These are phyloP conservation scores for Wickerhamiella parazyma DNA, from an alignment of 805 yeast species.

Conservation along the genomic window DNA sequence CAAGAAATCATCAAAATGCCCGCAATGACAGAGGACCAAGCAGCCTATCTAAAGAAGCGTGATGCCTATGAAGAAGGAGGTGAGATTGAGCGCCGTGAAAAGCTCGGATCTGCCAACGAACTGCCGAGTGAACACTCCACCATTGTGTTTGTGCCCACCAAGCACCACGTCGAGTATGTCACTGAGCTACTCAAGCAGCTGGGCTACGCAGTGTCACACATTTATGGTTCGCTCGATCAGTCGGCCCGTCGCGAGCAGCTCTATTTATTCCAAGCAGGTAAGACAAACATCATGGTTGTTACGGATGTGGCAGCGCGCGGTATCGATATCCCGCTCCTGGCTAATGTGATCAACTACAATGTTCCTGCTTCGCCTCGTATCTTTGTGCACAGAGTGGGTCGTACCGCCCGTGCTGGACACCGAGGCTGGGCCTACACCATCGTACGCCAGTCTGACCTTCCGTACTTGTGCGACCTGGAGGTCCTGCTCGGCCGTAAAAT, in stretches of 20 bases:
- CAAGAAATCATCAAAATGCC: conserved; percentile 82
- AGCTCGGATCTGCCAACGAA: conserved; percentile 66
- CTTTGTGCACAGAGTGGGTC: conserved; percentile 93
- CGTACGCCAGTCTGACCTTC: conserved; percentile 58
- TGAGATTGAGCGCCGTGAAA: conserved; percentile 32
- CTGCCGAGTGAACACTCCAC: conserved; percentile 79
- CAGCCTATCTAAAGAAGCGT: conserved; percentile 37
- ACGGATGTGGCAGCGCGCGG: conserved; percentile 95
- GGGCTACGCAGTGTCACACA: conserved; percentile 78
- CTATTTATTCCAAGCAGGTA: conserved; percentile 69
- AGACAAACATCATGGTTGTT: conserved; percentile 78
- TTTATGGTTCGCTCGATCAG: conserved; percentile 91
- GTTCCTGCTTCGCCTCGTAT: conserved; percentile 87
- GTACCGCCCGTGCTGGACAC: conserved; percentile 99
- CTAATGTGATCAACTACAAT: conserved; percentile 80
- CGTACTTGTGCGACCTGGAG: conserved; percentile 82
- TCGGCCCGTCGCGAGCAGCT: conserved; percentile 85
- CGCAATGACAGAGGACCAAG: conserved; percentile 56
- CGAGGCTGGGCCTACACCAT: conserved; percentile 96
- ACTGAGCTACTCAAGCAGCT: conserved; percentile 53
- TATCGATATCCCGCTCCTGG: conserved; percentile 92
- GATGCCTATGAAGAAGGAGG: conserved; percentile 39
- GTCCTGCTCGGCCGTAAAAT: conserved; percentile 77
- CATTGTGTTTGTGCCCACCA: conserved; percentile 88
- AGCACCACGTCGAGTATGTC: conserved; percentile 93